Evolutionary conservation across 306 rosid genomes (phyloP).

Genomic region (Casuarina equisetifolia): DNA sequence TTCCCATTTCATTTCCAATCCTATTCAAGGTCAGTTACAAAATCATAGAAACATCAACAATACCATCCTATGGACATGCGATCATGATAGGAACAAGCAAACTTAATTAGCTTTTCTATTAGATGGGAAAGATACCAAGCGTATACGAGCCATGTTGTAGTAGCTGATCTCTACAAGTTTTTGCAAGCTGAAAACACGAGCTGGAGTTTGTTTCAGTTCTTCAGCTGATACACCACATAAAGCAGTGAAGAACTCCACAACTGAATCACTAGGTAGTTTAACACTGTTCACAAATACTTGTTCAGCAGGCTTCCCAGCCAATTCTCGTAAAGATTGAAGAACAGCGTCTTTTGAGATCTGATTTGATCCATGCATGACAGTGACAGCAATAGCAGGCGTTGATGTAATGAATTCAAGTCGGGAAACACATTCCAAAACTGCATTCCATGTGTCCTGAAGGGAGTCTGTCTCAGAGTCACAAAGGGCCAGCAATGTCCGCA

Average conservation of each 20-base stretch:
- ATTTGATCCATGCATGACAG: slow-evolving; percentile 96
- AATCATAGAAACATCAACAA: slow-evolving; percentile 4
- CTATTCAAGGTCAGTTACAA: background rate
- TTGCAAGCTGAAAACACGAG: slow-evolving; percentile 99
- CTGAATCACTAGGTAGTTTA: slow-evolving; percentile 90
- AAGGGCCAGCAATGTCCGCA: slow-evolving; percentile 72
- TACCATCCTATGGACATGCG: background rate
- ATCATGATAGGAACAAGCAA: slow-evolving; percentile 23
- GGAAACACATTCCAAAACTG: slow-evolving; percentile 95
- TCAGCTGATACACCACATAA: slow-evolving; percentile 98
- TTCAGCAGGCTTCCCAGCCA: slow-evolving; percentile 95
- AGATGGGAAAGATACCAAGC: slow-evolving; percentile 65
- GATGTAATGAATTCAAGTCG: slow-evolving; percentile 88
- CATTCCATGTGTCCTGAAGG: slow-evolving; percentile 99
- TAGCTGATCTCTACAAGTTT: slow-evolving; percentile 99
- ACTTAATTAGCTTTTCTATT: slow-evolving; percentile 13
- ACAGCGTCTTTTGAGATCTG: slow-evolving; percentile 95
- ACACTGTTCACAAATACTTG: slow-evolving; percentile 94
- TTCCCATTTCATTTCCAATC: background rate
- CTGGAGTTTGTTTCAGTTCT: slow-evolving; percentile 91
- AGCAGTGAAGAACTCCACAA: slow-evolving; percentile 95
- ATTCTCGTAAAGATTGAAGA: slow-evolving; percentile 86
- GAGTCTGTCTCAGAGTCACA: slow-evolving; percentile 79
- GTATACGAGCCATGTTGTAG: slow-evolving; percentile 97
- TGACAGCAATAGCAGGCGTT: slow-evolving; percentile 78